A percentile compares a stretch with the other conserved stretches of the same genome.
Evolutionary conservation across 331 rosid genomes (phyloP).

Genomic region (Pyracantha coccinea): DNA sequence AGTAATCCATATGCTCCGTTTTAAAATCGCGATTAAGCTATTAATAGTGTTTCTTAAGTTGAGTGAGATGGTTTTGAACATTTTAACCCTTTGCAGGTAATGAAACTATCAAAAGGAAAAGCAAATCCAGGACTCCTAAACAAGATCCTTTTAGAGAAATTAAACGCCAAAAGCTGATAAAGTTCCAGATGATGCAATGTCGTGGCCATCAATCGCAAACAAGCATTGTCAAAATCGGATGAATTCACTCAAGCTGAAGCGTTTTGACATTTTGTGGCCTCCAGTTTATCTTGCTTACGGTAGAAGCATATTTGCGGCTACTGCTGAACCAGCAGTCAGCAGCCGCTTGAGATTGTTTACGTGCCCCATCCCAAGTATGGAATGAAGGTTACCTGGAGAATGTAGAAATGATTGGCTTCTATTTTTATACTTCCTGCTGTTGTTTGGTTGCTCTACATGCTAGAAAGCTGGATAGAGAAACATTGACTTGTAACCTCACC

Average conservation of each 20-base stretch:
- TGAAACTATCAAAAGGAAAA: conserved; percentile 91
- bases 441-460: not conserved
- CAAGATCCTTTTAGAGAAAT: conserved; percentile 75
- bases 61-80: not conserved
- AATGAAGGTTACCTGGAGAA: not conserved
- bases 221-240: not conserved
- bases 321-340: not conserved
- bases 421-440: not conserved
- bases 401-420: not conserved
- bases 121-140: conserved; percentile 83
- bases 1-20: not conserved
- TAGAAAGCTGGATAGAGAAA: not conserved
- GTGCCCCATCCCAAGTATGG: not conserved
- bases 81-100: conserved; percentile 36
- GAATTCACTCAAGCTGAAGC: not conserved
- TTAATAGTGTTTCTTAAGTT: not conserved
- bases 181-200: conserved; percentile 2
- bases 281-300: not conserved
- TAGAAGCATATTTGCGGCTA: not conserved
- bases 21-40: not conserved
- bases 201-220: not conserved
- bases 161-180: conserved; percentile 61
- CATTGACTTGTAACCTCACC: not conserved
- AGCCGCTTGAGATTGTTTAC: not conserved
- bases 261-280: not conserved